Percentiles rank a stretch among this genome's conserved stretches.
These are phyloP conservation scores for Dillenia turbinata DNA, from an alignment of 164 flowering plant species.

Conservation along the genomic window DNA sequence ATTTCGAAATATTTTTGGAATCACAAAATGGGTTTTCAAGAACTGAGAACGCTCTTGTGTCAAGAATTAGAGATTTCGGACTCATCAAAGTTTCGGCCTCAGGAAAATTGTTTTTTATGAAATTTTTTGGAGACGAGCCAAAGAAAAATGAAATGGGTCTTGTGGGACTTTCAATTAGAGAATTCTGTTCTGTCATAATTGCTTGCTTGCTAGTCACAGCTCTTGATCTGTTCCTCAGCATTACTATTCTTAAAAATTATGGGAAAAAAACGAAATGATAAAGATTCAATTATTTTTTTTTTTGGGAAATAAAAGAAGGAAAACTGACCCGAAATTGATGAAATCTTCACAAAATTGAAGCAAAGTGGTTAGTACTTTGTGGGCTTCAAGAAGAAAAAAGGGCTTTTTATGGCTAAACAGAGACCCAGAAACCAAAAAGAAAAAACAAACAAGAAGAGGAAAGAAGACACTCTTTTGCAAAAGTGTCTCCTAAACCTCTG, in stretches of 20 bases:
- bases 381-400: too few relatives aligned
- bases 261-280: too few relatives aligned
- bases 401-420: too few relatives aligned
- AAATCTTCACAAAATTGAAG: too few relatives aligned
- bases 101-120: constrained; percentile 31
- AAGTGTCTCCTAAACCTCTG: too few relatives aligned
- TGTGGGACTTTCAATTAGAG: constrained; percentile 6
- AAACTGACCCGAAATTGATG: too few relatives aligned
- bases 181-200: constrained; percentile 38
- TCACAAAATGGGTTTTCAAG: constrained; percentile 40
- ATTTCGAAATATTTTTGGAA: constrained; percentile 20
- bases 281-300: too few relatives aligned
- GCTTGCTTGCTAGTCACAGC: constrained; percentile 51
- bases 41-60: constrained; percentile 46
- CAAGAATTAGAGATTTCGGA: constrained; percentile 70
- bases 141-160: constrained; percentile 44
- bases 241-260: constrained; percentile 7
- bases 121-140: constrained; percentile 41
- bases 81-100: constrained; percentile 57
- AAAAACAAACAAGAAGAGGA: too few relatives aligned
- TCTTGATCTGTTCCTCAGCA: constrained; percentile 73
- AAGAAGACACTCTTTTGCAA: too few relatives aligned
- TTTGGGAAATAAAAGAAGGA: too few relatives aligned
- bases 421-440: too few relatives aligned
- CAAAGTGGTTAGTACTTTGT: too few relatives aligned